Evolutionary conservation across 352 stramenopile genomes (phyloP).

Genomic region (Globisporangium sylvaticum): DNA sequence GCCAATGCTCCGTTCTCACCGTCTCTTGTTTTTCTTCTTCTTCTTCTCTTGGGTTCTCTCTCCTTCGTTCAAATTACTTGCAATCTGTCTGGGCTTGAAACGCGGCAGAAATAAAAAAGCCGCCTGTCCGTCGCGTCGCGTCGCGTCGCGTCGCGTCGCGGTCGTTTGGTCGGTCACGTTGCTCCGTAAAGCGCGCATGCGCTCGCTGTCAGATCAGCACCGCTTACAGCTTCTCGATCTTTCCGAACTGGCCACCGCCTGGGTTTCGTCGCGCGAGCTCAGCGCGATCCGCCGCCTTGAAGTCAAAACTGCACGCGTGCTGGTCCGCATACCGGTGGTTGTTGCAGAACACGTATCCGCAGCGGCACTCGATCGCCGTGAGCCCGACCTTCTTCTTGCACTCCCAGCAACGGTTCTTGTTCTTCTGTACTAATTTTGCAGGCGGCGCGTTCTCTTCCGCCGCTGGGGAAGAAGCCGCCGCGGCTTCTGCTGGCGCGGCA

Average conservation of each 20-base stretch:
- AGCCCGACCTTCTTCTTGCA: slow-evolving; percentile 91
- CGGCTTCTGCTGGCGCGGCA: not conserved
- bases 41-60: not conserved
- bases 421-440: slow-evolving; percentile 77
- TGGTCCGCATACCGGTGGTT: slow-evolving; percentile 85
- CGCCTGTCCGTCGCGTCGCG: not conserved
- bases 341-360: slow-evolving; percentile 86
- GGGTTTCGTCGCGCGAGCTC: slow-evolving; percentile 78
- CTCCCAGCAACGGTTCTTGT: slow-evolving; percentile 88
- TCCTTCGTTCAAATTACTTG: slow-evolving; percentile 12
- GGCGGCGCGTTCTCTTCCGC: slow-evolving; percentile 22
- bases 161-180: not conserved
- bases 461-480: too few species aligned
- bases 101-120: slow-evolving; percentile 6
- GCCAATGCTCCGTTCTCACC: not conserved
- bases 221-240: slow-evolving; percentile 79
- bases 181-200: not conserved
- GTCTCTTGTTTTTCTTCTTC: not conserved
- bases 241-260: slow-evolving; percentile 79
- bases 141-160: not conserved
- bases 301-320: slow-evolving; percentile 85
- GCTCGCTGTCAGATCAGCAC: not conserved
- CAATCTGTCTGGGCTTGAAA: not conserved
- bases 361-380: slow-evolving; percentile 87
- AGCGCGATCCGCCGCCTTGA: slow-evolving; percentile 70